These are phyloP conservation scores for Blastobotrys capitulatus DNA, from an alignment of 1,139 yeast genomes.

Conservation along the genomic window DNA sequence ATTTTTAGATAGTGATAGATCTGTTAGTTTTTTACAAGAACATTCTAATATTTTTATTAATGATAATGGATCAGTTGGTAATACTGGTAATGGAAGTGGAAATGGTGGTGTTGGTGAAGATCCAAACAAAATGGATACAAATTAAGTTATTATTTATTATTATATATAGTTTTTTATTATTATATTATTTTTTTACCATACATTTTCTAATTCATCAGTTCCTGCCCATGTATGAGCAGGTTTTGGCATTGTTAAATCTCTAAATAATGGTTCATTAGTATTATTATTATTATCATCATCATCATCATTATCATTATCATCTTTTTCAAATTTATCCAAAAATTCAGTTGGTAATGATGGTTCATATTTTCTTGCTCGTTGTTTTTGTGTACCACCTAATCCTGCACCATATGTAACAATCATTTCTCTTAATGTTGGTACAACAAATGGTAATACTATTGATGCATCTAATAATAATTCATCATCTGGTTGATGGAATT, in stretches of 20 bases:
- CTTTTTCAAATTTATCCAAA: slow-evolving; percentile 33
- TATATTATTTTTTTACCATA: slow-evolving; percentile 12
- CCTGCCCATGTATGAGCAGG: slow-evolving; percentile 11
- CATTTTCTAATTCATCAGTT: slow-evolving; percentile 10
- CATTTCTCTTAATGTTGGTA: slow-evolving; percentile 39
- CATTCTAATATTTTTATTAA: slow-evolving; percentile 24
- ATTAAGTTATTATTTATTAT: background rate
- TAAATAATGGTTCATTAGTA: slow-evolving; percentile 21
- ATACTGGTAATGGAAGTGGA: slow-evolving; percentile 3
- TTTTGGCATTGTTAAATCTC: slow-evolving; percentile 10
- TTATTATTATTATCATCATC: slow-evolving; percentile 24
- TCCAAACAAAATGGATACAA: slow-evolving; percentile 12
- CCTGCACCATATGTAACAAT: slow-evolving; percentile 40
- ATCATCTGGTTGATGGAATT: slow-evolving; percentile 11
- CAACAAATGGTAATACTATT: slow-evolving; percentile 31
- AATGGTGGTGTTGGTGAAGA: background rate
- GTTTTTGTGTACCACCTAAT: slow-evolving; percentile 34
- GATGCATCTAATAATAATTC: slow-evolving; percentile 33
- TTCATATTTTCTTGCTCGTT: slow-evolving; percentile 34
- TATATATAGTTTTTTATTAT: background rate
- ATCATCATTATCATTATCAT: slow-evolving; percentile 9
- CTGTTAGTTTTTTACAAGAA: slow-evolving; percentile 45
- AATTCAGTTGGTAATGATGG: slow-evolving; percentile 39
- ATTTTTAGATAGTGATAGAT: slow-evolving; percentile 82
- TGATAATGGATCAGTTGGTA: slow-evolving; percentile 15